Conservation (phyloP, 495 filamentous ascomycete species). For the Hyaloscypha variabilis region DNA sequence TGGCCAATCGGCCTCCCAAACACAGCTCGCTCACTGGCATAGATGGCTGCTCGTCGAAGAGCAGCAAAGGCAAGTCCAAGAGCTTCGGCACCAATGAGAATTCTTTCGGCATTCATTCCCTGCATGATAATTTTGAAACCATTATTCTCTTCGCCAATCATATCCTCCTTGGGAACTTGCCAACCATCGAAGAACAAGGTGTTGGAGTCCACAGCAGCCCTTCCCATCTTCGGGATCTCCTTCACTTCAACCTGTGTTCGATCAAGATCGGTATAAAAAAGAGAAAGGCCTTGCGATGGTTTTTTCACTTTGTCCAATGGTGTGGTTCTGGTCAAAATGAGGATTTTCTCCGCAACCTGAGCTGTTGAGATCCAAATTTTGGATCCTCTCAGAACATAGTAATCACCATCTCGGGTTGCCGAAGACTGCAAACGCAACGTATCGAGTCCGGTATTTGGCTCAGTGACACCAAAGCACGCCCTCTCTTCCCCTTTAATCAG, state of each 20-base stretch:
- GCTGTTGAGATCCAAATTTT: constrained; percentile 85
- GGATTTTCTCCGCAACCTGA: constrained; percentile 74
- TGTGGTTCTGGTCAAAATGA: constrained; percentile 72
- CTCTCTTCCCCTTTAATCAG: constrained; percentile 69
- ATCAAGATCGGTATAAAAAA: constrained; percentile 75
- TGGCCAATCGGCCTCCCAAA: constrained; percentile 71
- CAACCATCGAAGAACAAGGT: constrained; percentile 81
- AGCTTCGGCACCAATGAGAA: constrained; percentile 73
- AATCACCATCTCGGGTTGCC: constrained; percentile 49
- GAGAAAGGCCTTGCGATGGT: constrained; percentile 65
- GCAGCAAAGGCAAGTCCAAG: constrained; percentile 75
- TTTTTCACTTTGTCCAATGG: constrained; percentile 63
- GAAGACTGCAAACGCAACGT: constrained; percentile 66
- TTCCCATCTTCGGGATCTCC: constrained; percentile 79
- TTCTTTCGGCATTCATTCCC: constrained; percentile 82
- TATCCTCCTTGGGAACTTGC: constrained; percentile 53
- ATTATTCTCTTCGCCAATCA: constrained; percentile 68
- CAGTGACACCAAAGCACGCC: constrained; percentile 71
- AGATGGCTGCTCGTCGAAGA: constrained; percentile 61
- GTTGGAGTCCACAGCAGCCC: constrained; percentile 73
- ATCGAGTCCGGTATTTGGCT: constrained; percentile 71
- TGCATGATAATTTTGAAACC: constrained; percentile 77
- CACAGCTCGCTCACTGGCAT: constrained; percentile 66
- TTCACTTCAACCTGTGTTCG: constrained; percentile 58
- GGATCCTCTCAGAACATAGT: constrained; percentile 66